Percentiles rank a stretch among this genome's conserved stretches.
Evolutionary conservation across 129 eudicot species (phyloP).

Genomic region (Flaveria ramosissima): DNA sequence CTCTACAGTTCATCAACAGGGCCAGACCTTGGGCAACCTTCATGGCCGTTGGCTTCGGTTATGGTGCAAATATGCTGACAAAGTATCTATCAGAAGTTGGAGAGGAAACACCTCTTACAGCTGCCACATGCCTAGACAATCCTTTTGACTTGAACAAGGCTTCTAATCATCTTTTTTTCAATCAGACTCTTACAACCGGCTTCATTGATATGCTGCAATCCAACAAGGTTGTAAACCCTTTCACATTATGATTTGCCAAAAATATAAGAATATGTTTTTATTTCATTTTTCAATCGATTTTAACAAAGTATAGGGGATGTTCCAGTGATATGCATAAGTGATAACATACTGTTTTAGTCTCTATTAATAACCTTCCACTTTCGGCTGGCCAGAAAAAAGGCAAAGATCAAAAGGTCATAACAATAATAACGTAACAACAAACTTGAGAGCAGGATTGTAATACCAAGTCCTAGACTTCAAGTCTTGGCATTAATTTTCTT

Average conservation of each 20-base stretch:
- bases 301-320: neutral
- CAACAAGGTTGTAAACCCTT: constrained; percentile 63
- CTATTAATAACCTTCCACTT: neutral
- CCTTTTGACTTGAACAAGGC: constrained; percentile 76
- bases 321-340: neutral
- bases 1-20: constrained; percentile 66
- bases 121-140: constrained; percentile 89
- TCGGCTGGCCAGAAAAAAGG: neutral
- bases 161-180: constrained; percentile 36
- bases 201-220: constrained; percentile 60
- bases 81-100: constrained; percentile 85
- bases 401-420: neutral
- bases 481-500: neutral
- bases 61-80: constrained; percentile 92
- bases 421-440: neutral
- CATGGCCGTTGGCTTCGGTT: constrained; percentile 88
- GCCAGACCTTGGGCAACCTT: constrained; percentile 88
- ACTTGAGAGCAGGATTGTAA: constrained; percentile 6
- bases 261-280: neutral
- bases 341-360: neutral
- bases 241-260: neutral
- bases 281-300: neutral
- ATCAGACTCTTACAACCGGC: constrained; percentile 60
- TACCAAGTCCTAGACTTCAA: neutral
- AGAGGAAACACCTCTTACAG: constrained; percentile 84